Evolutionary conservation across 1,284 basidiomycete species (phyloP).

Genomic region (Boletus holoroseus): DNA sequence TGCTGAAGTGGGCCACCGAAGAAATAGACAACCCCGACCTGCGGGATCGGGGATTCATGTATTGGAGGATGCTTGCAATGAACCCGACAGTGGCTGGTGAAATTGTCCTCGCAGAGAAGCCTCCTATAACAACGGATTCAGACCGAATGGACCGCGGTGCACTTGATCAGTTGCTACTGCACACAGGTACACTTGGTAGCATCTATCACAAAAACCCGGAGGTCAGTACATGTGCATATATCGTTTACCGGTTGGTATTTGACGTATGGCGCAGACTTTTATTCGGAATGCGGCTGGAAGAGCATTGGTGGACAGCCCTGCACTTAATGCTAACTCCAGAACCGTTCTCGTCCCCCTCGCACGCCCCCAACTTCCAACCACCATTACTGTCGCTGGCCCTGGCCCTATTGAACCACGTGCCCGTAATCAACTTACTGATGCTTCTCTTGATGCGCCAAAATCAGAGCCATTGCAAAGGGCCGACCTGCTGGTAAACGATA

Average conservation of each 20-base stretch:
- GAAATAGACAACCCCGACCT: constrained; percentile 97
- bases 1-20: constrained; percentile 96
- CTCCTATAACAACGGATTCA: constrained; percentile 95
- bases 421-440: constrained; percentile 22
- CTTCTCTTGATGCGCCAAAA: constrained; percentile 20
- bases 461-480: constrained; percentile 13
- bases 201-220: constrained; percentile 89
- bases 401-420: constrained; percentile 53
- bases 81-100: constrained; percentile 86
- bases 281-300: constrained; percentile 74
- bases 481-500: constrained; percentile 7
- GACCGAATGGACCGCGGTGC: constrained; percentile 96
- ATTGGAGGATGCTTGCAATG: constrained; percentile 95
- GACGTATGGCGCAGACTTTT: constrained; percentile 57
- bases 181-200: constrained; percentile 78
- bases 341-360: constrained; percentile 61
- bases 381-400: constrained; percentile 56
- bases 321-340: constrained; percentile 68
- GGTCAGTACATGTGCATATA: constrained; percentile 39
- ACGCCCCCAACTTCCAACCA: constrained; percentile 46
- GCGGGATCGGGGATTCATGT: constrained; percentile 97
- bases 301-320: constrained; percentile 70
- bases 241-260: constrained; percentile 4
- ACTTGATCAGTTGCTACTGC: constrained; percentile 81
- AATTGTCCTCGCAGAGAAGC: constrained; percentile 93